phyloP scores from a whole-genome alignment of 2,329 filamentous ascomycete genomes.

The Mollisiaceae sp. region DNA sequence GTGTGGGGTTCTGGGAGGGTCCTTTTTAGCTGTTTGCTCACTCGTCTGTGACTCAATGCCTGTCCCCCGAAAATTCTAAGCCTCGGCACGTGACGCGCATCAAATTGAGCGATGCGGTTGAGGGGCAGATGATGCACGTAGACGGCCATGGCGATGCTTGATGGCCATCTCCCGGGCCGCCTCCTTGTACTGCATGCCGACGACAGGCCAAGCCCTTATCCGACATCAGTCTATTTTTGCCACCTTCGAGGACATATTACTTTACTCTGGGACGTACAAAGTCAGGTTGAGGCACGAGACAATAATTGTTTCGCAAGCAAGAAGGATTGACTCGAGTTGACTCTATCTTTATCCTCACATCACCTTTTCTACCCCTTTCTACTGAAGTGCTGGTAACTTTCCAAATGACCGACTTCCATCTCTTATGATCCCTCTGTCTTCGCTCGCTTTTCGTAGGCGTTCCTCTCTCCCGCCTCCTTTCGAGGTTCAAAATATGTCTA shows the following conservation, averaged over 20 bases:
- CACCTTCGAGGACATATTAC: neutral
- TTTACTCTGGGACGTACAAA: neutral
- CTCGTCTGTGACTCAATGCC: conserved; percentile 21
- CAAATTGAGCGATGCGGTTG: too few species aligned
- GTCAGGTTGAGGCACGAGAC: neutral
- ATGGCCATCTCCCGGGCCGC: neutral
- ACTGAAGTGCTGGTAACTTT: conserved; percentile 1
- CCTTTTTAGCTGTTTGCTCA: neutral
- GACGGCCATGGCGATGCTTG: too few species aligned
- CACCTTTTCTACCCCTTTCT: neutral
- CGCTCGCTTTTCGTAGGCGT: neutral
- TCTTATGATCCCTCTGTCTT: neutral
- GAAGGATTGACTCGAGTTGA: neutral
- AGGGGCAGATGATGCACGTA: too few species aligned
- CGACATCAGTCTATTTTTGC: neutral
- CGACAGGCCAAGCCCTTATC: neutral
- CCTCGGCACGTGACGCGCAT: conserved; percentile 17
- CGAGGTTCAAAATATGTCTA: neutral
- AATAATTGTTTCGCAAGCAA: neutral
- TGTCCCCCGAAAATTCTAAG: neutral
- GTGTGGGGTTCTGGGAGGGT: conserved; percentile 20
- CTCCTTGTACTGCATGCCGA: neutral
- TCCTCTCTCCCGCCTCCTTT: neutral
- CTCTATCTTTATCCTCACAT: neutral
- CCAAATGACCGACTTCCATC: neutral